Percentiles rank a stretch among this genome's conserved stretches.
phyloP scores from a whole-genome alignment of 345 rosid species.

The thale cress (Arabidopsis thaliana) region DNA sequence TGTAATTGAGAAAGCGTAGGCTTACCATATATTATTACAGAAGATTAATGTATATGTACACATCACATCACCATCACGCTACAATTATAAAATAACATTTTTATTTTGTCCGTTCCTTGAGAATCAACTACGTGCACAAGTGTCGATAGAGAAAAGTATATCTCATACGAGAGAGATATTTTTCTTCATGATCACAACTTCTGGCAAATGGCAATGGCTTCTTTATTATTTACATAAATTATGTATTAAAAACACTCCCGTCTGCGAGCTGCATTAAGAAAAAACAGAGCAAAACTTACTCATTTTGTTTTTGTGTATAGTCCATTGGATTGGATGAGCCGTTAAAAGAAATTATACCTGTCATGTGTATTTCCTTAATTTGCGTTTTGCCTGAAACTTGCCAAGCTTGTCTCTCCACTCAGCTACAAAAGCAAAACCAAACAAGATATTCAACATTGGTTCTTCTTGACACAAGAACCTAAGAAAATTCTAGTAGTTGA shows the following conservation, averaged over 20 bases:
- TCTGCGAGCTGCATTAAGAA: conserved; percentile 10
- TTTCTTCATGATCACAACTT: conserved; percentile 18
- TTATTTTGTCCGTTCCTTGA: background rate
- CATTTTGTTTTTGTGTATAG: background rate
- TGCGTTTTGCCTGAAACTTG: conserved; percentile 85
- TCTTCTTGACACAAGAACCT: background rate
- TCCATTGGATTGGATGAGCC: background rate
- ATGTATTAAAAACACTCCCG: background rate
- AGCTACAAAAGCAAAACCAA: conserved; percentile 56
- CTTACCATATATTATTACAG: conserved; percentile 10
- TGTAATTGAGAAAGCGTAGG: conserved; percentile 3
- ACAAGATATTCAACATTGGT: background rate
- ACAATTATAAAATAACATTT: background rate
- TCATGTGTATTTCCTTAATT: conserved; percentile 73
- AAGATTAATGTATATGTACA: conserved; percentile 25
- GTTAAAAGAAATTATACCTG: conserved; percentile 30
- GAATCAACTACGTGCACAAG: conserved; percentile 34
- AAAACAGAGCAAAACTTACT: background rate
- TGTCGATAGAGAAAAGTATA: conserved; percentile 26
- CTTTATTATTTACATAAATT: conserved; percentile 29
- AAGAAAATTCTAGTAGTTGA: too few relatives aligned
- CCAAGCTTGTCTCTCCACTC: conserved; percentile 95
- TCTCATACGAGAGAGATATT: conserved; percentile 1
- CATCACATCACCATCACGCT: conserved; percentile 26
- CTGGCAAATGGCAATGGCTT: conserved; percentile 20